These are phyloP conservation scores for Skeletonema menzelii DNA, from an alignment of 108 stramenopile species.

Conservation along the genomic window DNA sequence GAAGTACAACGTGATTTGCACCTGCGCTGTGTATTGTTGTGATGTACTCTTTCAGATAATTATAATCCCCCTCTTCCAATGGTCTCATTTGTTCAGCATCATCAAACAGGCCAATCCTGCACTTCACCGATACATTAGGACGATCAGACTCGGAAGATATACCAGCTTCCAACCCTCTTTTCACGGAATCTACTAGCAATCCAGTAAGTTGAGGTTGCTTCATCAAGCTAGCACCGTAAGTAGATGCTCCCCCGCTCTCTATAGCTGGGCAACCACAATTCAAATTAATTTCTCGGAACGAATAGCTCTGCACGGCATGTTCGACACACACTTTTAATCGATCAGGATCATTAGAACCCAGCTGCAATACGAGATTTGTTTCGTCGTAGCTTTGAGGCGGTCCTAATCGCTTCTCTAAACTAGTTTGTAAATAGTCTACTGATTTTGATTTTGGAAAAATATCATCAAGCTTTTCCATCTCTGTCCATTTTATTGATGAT, in stretches of 20 bases:
- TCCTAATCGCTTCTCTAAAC: constrained; percentile 33
- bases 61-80: constrained; percentile 28
- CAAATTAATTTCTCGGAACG: constrained; percentile 48
- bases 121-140: constrained; percentile 45
- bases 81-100: constrained; percentile 21
- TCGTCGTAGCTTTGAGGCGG: constrained; percentile 1
- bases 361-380: constrained; percentile 43
- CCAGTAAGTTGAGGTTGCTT: constrained; percentile 39
- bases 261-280: constrained; percentile 63
- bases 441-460: constrained; percentile 15
- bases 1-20: constrained; percentile 47
- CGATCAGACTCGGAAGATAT: constrained; percentile 7
- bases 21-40: constrained; percentile 28
- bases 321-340: constrained; percentile 30
- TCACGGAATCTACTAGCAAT: constrained; percentile 21
- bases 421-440: neutral
- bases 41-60: constrained; percentile 33
- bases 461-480: constrained; percentile 64
- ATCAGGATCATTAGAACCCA: constrained; percentile 41
- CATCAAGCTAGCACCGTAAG: constrained; percentile 59
- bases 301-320: constrained; percentile 9
- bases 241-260: constrained; percentile 48
- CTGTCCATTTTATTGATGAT: constrained; percentile 47
- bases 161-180: neutral
- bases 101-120: constrained; percentile 50